These are phyloP conservation scores for Ploettnerulaceae sp. DNA, from an alignment of 2,329 filamentous ascomycete genomes.

Conservation along the genomic window DNA sequence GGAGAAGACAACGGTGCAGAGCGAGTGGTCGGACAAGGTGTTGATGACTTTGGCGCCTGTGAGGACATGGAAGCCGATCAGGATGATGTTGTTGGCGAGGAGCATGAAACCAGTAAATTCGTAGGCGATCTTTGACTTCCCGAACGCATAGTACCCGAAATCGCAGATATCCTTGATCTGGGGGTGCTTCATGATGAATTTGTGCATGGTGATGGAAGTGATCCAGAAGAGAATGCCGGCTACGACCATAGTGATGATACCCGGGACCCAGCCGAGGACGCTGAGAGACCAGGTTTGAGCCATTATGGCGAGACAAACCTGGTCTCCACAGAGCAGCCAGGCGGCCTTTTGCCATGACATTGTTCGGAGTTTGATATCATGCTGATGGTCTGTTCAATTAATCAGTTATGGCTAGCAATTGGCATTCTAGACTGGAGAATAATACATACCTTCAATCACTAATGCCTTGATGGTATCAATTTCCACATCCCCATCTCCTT, in stretches of 20 bases:
- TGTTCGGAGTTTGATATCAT: conserved; percentile 49
- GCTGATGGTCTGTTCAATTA: conserved; percentile 36
- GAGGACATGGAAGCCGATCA: conserved; percentile 47
- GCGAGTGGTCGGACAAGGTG: conserved; percentile 43
- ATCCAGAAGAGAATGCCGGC: conserved; percentile 44
- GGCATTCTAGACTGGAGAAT: background rate
- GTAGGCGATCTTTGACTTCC: conserved; percentile 41
- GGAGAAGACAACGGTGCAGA: conserved; percentile 45
- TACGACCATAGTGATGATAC: conserved; percentile 43
- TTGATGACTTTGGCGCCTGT: conserved; percentile 46
- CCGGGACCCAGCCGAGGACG: conserved; percentile 44
- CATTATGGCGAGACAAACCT: conserved; percentile 49
- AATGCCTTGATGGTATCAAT: conserved; percentile 26
- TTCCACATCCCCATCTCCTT: conserved; percentile 26
- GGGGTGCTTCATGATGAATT: conserved; percentile 48
- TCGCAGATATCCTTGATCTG: conserved; percentile 47
- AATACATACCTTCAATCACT: conserved; percentile 29
- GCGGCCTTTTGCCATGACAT: conserved; percentile 50
- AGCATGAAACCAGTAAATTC: conserved; percentile 43
- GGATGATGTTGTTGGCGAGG: conserved; percentile 47
- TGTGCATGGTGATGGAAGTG: conserved; percentile 47
- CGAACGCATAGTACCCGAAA: conserved; percentile 45
- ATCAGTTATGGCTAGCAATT: background rate
- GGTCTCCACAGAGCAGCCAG: conserved; percentile 44
- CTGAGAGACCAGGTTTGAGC: conserved; percentile 45